Evolutionary conservation across 73 alveolate genomes (phyloP).

Genomic region (Paramecium caudatum): DNA sequence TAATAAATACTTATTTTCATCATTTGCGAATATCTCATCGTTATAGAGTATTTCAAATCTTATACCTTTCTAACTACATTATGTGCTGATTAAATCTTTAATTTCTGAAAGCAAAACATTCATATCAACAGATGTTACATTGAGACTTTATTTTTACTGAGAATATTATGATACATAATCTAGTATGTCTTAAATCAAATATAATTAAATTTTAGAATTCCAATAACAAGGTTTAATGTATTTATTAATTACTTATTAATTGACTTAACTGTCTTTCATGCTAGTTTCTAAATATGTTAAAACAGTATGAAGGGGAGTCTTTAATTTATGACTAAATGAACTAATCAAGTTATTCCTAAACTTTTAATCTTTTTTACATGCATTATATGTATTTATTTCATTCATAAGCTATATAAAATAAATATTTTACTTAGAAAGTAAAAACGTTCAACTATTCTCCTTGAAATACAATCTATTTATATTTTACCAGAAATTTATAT

Average conservation of each 20-base stretch:
- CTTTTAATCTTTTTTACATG: conserved; percentile 22
- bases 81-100: not conserved
- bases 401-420: not conserved
- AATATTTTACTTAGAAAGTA: not conserved
- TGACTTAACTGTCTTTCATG: not conserved
- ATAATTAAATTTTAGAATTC: conserved; percentile 4
- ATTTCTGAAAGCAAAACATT: not conserved
- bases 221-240: conserved; percentile 25
- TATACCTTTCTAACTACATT: not conserved
- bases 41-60: not conserved
- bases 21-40: not conserved
- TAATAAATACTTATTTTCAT: not conserved
- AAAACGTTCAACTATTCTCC: not conserved
- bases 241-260: not conserved
- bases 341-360: conserved; percentile 21
- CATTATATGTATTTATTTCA: not conserved
- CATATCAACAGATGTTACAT: not conserved
- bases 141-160: not conserved
- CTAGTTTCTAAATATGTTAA: not conserved
- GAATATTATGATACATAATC: conserved; percentile 4
- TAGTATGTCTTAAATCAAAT: conserved; percentile 15
- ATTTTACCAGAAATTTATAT: not conserved
- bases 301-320: conserved; percentile 29
- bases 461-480: not conserved
- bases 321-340: conserved; percentile 58